Evolutionary conservation across 345 rosid genomes (phyloP), one percentile per base, ranked within the genome.

Genomic region (Aquilaria yunnanensis): DNA sequence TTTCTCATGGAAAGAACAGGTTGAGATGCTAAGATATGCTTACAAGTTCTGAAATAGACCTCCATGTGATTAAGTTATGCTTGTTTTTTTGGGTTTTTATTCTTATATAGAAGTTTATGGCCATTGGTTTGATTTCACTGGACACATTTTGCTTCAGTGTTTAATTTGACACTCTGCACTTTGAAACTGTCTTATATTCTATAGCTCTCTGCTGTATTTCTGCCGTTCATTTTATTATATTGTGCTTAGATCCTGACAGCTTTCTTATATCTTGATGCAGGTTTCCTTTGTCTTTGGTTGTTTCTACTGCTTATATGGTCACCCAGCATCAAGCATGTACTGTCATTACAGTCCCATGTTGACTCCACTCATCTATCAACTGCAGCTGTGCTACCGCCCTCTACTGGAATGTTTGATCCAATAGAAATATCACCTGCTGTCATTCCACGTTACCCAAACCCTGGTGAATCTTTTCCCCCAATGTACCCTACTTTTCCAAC

Each of bases 381-480:
- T 2, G 65, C 75, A 29, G 66, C 83, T 62, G 86, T 79, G 77
- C 72, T 86, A 50, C 89, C 97, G 54, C 97, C 98, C 16, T 75
- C 67, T 47, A 77, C 61, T 67, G 92, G 78, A 70, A 71, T 81
- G 66, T 82, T 90, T 72, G 90, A 86, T 78, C 98, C 98, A 54
- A 86, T 88, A 65, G 83, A 90, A 76, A 90, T 93, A 78, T 93
- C 98, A 0, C 97, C 98, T 4, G 75, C 96, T 23, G 87, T 85
- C 51, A 60, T 90, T 68, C 98, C 98, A 49, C 84, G 56, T 60
- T 72, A 75, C 57, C 85, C 90, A 50, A 67, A 75, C 57, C 89
- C 94, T 52, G 75, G 68, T 58, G 71, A 78, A 47, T 75, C 95
- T 66, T 63, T 74, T 69, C 86, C 95, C 46, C 96, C 98, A 12